A percentile compares a stretch with the other conserved stretches of the same genome.
Evolutionary conservation across 164 flowering plant species (phyloP).

Genomic region (Macadamia integrifolia): DNA sequence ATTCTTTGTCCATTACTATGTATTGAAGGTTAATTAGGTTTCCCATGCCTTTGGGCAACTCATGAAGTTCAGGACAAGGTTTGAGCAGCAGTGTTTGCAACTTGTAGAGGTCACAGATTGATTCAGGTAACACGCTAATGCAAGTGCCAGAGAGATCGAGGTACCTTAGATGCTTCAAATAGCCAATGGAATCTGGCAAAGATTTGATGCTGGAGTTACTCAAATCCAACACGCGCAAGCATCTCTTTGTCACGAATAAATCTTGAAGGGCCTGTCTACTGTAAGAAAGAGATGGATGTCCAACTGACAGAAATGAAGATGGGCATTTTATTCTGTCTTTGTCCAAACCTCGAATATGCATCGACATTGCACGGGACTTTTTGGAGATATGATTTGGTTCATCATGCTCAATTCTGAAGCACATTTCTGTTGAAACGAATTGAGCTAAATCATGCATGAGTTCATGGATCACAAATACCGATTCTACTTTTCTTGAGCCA

Average conservation of each 20-base stretch:
- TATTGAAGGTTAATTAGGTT: conserved; percentile 7
- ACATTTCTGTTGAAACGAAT: conserved; percentile 1
- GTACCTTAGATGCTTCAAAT: conserved; percentile 16
- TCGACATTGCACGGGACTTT: too few species aligned
- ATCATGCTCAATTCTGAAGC: background rate
- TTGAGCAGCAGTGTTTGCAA: conserved; percentile 9
- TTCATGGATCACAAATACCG: conserved; percentile 4
- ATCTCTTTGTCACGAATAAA: too few species aligned
- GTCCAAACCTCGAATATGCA: too few species aligned
- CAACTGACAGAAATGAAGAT: too few species aligned
- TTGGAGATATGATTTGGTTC: too few species aligned
- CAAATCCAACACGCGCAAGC: background rate
- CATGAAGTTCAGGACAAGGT: background rate
- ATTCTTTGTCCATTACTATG: background rate
- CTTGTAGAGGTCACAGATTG: conserved; percentile 9
- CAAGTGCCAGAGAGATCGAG: background rate
- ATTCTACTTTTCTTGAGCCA: background rate
- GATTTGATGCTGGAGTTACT: background rate
- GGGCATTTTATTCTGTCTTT: too few species aligned
- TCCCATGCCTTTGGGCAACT: conserved; percentile 9
- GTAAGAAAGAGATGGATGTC: too few species aligned
- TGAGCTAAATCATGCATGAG: conserved; percentile 8
- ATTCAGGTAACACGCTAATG: conserved; percentile 1
- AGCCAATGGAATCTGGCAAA: conserved; percentile 5
- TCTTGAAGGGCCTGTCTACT: too few species aligned